These are phyloP conservation scores for Phytophthora europaea DNA, from an alignment of 352 stramenopile genomes.

Conservation along the genomic window DNA sequence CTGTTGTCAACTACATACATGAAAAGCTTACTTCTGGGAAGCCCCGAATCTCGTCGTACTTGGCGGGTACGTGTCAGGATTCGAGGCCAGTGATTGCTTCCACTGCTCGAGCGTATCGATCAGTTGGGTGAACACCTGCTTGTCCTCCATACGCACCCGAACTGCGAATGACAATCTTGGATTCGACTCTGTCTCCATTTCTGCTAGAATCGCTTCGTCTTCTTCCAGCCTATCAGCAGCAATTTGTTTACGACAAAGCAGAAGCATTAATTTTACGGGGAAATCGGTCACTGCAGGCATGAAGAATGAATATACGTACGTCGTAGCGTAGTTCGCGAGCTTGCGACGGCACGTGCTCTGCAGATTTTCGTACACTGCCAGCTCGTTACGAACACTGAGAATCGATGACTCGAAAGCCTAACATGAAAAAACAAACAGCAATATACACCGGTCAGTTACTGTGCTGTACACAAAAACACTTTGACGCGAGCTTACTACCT, in stretches of 20 bases:
- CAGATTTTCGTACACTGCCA: conserved; percentile 64
- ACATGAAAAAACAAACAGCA: neutral
- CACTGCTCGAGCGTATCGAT: conserved; percentile 52
- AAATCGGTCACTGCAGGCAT: neutral
- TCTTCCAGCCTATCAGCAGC: conserved; percentile 48
- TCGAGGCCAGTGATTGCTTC: conserved; percentile 41
- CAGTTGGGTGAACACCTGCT: conserved; percentile 50
- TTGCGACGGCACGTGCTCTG: conserved; percentile 53
- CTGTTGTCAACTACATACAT: conserved; percentile 15
- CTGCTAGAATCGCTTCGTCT: conserved; percentile 44
- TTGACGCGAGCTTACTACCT: conserved; percentile 28
- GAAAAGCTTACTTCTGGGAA: conserved; percentile 1
- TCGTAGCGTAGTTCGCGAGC: conserved; percentile 56
- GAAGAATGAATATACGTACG: conserved; percentile 37
- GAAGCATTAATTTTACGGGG: neutral
- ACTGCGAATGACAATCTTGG: conserved; percentile 43
- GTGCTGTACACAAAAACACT: neutral
- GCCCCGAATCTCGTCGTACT: conserved; percentile 22
- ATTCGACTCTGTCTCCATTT: conserved; percentile 32
- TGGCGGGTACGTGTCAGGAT: conserved; percentile 48
- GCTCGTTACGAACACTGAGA: conserved; percentile 59
- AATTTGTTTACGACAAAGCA: neutral
- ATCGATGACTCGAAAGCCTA: conserved; percentile 58
- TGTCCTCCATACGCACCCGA: conserved; percentile 62
- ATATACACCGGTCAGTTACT: conserved; percentile 1